Evolutionary conservation across 768 basidiomycete genomes (phyloP).

Genomic region (Tricholoma matsutake): DNA sequence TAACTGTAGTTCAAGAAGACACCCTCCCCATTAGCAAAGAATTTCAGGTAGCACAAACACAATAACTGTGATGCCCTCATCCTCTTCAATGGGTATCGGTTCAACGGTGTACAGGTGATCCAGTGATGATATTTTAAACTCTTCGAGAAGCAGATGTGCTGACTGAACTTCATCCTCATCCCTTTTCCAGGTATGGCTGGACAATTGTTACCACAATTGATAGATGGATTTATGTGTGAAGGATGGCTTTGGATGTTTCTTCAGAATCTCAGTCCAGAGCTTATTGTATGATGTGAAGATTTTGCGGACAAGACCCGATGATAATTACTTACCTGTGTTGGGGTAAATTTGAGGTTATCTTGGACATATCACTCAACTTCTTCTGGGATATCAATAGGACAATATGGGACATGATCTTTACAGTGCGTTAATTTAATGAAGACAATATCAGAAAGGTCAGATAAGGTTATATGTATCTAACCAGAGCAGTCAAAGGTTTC

Average conservation of each 20-base stretch:
- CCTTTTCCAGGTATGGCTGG: not conserved
- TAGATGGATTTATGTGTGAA: not conserved
- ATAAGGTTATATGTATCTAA: constrained; percentile 21
- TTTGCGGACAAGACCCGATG: not conserved
- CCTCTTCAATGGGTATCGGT: not conserved
- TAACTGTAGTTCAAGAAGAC: constrained; percentile 28
- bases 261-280: not conserved
- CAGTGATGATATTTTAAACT: not conserved
- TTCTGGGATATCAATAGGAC: not conserved
- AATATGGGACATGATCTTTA: not conserved
- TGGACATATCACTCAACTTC: not conserved
- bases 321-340: not conserved
- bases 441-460: constrained; percentile 1
- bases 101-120: not conserved
- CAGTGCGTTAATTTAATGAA: not conserved
- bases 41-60: constrained; percentile 25
- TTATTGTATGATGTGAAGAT: not conserved
- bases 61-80: constrained; percentile 18
- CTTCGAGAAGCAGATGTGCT: not conserved
- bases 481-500: constrained; percentile 22
- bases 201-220: not conserved
- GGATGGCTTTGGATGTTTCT: not conserved
- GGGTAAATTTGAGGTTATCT: not conserved
- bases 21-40: constrained; percentile 17
- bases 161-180: not conserved